Percentiles rank a stretch among this genome's conserved stretches.
phyloP scores from a whole-genome alignment of 225 moss, liverwort and hornwort species.

The Pleurozium schreberi region DNA sequence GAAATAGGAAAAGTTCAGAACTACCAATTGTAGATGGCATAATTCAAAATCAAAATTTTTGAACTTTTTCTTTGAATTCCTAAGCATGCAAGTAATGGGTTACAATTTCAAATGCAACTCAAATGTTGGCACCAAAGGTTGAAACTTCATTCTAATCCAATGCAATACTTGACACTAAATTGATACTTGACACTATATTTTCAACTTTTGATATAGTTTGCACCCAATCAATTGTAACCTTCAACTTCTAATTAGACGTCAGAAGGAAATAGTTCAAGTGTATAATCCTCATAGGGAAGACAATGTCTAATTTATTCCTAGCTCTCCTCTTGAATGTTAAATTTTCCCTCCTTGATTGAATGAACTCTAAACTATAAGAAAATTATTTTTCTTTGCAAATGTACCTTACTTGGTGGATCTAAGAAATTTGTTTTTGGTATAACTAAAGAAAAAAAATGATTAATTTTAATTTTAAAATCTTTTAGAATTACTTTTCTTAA shows the following conservation, averaged over 20 bases:
- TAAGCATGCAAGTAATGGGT: no score
- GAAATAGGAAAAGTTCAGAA: no score
- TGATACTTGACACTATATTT: not conserved
- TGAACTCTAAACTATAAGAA: accelerated
- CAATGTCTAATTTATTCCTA: no score
- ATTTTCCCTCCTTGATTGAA: not conserved
- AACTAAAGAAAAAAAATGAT: no score
- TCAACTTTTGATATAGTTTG: not conserved
- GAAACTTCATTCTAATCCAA: not conserved
- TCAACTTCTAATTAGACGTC: not conserved
- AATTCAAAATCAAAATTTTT: no score
- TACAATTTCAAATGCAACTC: no score
- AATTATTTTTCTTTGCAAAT: not conserved
- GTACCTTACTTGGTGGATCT: no score
- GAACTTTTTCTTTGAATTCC: no score
- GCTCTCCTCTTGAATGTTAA: accelerated
- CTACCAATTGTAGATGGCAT: no score
- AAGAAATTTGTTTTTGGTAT: no score
- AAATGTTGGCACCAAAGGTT: no score
- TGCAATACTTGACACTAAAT: not conserved
- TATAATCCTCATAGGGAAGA: not conserved
- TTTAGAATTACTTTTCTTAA: accelerated
- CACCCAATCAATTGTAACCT: accelerated
- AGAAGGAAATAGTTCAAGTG: accelerated
- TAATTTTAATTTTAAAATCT: not conserved